Percentiles rank a stretch among this genome's conserved stretches.
These are phyloP conservation scores for Gastrolobium bilobum DNA, from an alignment of 306 rosid species.

Conservation along the genomic window DNA sequence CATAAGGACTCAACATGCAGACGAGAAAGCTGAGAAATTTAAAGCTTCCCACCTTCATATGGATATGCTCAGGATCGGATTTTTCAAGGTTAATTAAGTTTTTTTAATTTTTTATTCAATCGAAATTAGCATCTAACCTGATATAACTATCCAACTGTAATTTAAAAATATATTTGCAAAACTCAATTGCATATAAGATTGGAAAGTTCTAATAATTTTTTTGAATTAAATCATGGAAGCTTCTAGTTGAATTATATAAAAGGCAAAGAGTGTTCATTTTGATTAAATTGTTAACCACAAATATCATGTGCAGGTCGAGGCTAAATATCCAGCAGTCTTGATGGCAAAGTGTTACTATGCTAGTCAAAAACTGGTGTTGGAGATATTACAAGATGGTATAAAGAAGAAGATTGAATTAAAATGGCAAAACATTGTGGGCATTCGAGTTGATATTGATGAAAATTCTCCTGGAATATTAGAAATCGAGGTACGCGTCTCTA, in stretches of 20 bases:
- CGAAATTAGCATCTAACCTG: too few species aligned
- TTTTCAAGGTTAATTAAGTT: constrained; percentile 28
- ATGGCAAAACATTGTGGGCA: constrained; percentile 54
- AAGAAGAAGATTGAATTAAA: constrained; percentile 69
- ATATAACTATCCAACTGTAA: too few species aligned
- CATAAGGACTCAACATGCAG: not conserved
- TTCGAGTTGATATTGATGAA: constrained; percentile 52
- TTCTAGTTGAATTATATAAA: too few species aligned
- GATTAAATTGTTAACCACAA: not conserved
- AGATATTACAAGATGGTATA: constrained; percentile 55
- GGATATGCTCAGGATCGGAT: constrained; percentile 8
- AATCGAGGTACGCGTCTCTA: constrained; percentile 47
- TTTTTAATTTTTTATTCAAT: too few species aligned
- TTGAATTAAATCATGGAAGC: too few species aligned
- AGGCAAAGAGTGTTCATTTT: too few species aligned
- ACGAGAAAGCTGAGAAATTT: not conserved
- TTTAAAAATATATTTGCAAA: too few species aligned
- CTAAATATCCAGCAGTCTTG: constrained; percentile 52
- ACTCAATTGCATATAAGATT: too few species aligned
- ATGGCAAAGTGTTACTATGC: constrained; percentile 68
- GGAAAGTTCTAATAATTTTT: too few species aligned
- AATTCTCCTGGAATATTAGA: constrained; percentile 56
- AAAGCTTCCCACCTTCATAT: constrained; percentile 31
- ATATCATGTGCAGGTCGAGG: constrained; percentile 48
- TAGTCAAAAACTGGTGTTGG: constrained; percentile 70